phyloP scores from a whole-genome alignment of 148 eudicot species.

The Amaranthus palmeri region DNA sequence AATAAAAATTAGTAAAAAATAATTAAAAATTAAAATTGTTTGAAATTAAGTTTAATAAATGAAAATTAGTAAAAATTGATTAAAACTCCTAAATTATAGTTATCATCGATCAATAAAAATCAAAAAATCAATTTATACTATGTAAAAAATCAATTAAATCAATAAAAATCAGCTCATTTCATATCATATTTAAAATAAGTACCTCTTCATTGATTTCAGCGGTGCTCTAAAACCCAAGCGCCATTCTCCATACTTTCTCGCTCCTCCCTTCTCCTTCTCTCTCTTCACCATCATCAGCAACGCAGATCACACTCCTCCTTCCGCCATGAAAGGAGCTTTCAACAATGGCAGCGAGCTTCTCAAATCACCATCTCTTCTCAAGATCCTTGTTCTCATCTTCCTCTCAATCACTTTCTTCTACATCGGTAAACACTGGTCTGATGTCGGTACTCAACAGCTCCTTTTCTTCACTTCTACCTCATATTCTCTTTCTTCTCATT shows the following conservation, averaged over 20 bases:
- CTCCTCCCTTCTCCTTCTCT: not conserved
- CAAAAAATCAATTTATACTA: too few species aligned
- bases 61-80: too few species aligned
- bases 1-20: too few species aligned
- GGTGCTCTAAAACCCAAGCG: slow-evolving; percentile 1
- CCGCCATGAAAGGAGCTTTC: slow-evolving; percentile 37
- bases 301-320: slow-evolving; percentile 3
- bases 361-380: slow-evolving; percentile 43
- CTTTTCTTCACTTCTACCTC: slow-evolving; percentile 34
- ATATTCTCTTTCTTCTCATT: slow-evolving; percentile 21
- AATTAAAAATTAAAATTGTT: too few species aligned
- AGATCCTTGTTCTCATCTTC: slow-evolving; percentile 44
- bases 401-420: slow-evolving; percentile 66
- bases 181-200: too few species aligned
- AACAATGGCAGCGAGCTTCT: slow-evolving; percentile 39
- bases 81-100: too few species aligned
- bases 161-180: too few species aligned
- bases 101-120: too few species aligned
- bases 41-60: too few species aligned
- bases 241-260: too few species aligned
- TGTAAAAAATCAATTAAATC: too few species aligned
- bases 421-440: slow-evolving; percentile 70
- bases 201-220: not conserved
- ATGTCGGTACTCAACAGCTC: slow-evolving; percentile 30
- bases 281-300: slow-evolving; percentile 6